These are phyloP conservation scores for Nevesoporus exiguus DNA, from an alignment of 768 basidiomycete genomes.

Conservation along the genomic window DNA sequence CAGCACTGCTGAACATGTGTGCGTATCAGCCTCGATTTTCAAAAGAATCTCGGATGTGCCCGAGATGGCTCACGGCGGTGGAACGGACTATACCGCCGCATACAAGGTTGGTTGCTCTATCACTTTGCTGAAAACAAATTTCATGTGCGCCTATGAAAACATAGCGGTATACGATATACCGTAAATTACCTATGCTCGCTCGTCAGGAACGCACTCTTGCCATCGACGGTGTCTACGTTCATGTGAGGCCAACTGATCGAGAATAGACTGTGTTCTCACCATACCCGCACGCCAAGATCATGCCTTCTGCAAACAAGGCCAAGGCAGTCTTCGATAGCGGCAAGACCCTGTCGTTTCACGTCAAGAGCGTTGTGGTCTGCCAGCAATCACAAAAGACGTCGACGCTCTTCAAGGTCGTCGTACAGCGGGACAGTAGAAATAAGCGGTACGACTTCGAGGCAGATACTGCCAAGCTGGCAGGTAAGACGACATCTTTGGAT, in stretches of 20 bases:
- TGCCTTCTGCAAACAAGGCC: conserved; percentile 77
- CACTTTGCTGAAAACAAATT: not conserved
- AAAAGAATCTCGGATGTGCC: conserved; percentile 73
- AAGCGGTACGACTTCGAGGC: conserved; percentile 99
- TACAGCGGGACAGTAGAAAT: conserved; percentile 67
- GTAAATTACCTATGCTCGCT: conserved; percentile 93
- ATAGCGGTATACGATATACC: conserved; percentile 87
- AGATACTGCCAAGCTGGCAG: conserved; percentile 75
- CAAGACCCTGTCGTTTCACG: conserved; percentile 90
- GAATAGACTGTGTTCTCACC: conserved; percentile 6
- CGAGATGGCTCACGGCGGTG: conserved; percentile 53
- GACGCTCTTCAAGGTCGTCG: conserved; percentile 84
- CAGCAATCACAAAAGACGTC: conserved; percentile 80
- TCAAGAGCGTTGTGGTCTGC: conserved; percentile 80
- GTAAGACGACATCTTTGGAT: conserved; percentile 38
- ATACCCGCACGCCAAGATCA: conserved; percentile 52
- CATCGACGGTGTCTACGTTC: conserved; percentile 92
- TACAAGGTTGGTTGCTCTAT: conserved; percentile 62
- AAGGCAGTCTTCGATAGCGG: conserved; percentile 85
- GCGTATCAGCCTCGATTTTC: conserved; percentile 79
- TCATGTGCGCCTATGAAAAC: conserved; percentile 2
- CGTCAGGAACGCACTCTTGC: conserved; percentile 89
- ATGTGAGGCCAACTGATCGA: conserved; percentile 45
- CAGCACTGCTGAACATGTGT: conserved; percentile 1
- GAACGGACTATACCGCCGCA: conserved; percentile 76